Conservation (phyloP, 202 grass and related monocot genomes). For the Zizania palustris region DNA sequence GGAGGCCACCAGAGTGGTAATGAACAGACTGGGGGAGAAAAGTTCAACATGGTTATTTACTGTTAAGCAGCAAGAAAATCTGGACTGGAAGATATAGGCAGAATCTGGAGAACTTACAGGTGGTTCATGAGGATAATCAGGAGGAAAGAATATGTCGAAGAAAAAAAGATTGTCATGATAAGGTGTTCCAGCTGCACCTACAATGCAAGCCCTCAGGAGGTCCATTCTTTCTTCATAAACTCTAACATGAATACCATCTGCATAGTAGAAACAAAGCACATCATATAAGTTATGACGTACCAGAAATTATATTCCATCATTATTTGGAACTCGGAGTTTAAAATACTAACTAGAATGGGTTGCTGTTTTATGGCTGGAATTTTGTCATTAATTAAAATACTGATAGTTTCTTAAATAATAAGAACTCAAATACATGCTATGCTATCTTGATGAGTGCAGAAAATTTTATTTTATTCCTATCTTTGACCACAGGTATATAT, state of each 20-base stretch:
- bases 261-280: conserved; percentile 31
- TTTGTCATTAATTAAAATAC: not conserved
- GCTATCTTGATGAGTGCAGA: conserved; percentile 4
- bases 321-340: conserved; percentile 25
- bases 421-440: not conserved
- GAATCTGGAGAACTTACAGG: conserved; percentile 67
- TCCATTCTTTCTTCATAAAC: conserved; percentile 97
- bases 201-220: conserved; percentile 83
- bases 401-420: not conserved
- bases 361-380: conserved; percentile 20
- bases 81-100: conserved; percentile 24
- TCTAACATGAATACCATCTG: conserved; percentile 94
- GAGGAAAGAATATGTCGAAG: conserved; percentile 96
- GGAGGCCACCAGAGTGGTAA: conserved; percentile 88
- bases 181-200: conserved; percentile 86
- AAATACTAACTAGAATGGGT: not conserved
- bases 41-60: conserved; percentile 23
- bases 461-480: conserved; percentile 7
- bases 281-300: conserved; percentile 5
- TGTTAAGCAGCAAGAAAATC: conserved; percentile 10
- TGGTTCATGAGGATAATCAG: conserved; percentile 85
- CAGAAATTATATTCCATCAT: conserved; percentile 24
- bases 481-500: conserved; percentile 8
- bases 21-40: conserved; percentile 66
- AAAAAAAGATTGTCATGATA: conserved; percentile 97